Percentiles rank a stretch among this genome's conserved stretches.
Conservation (phyloP, 75 land plant genomes). For the Chamaecyparis obtusa region DNA sequence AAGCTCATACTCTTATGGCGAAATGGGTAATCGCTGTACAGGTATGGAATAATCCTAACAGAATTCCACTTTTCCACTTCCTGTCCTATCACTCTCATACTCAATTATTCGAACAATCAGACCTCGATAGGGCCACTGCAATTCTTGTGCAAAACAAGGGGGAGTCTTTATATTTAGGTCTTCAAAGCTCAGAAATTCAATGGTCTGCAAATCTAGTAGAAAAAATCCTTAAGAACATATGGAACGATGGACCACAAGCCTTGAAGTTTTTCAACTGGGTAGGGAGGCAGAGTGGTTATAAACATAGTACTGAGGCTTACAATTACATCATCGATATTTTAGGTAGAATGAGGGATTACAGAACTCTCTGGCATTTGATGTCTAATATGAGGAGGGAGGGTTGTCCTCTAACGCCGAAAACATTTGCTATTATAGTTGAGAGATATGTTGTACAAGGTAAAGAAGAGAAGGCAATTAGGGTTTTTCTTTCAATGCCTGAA, state of each 20-base stretch:
- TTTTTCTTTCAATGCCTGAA: slow-evolving; percentile 50
- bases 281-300: slow-evolving; percentile 18
- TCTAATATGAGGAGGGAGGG: slow-evolving; percentile 23
- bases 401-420: slow-evolving; percentile 37
- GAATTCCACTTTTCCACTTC: neutral
- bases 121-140: slow-evolving; percentile 5
- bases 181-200: neutral
- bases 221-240: slow-evolving; percentile 48
- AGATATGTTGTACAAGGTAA: slow-evolving; percentile 39
- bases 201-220: slow-evolving; percentile 10
- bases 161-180: neutral
- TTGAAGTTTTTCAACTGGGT: slow-evolving; percentile 49
- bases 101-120: neutral
- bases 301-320: slow-evolving; percentile 28
- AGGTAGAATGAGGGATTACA: slow-evolving; percentile 47
- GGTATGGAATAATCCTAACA: neutral
- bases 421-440: slow-evolving; percentile 51
- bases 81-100: neutral
- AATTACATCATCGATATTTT: slow-evolving; percentile 11
- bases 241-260: slow-evolving; percentile 58
- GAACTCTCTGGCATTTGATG: slow-evolving; percentile 32
- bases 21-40: neutral
- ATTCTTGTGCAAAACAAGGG: slow-evolving; percentile 6
- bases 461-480: slow-evolving; percentile 40
- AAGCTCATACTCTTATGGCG: neutral